Evolutionary conservation across 2,329 filamentous ascomycete genomes (phyloP), one percentile per base, ranked within the genome.

Genomic region (Orbilia oligospora): DNA sequence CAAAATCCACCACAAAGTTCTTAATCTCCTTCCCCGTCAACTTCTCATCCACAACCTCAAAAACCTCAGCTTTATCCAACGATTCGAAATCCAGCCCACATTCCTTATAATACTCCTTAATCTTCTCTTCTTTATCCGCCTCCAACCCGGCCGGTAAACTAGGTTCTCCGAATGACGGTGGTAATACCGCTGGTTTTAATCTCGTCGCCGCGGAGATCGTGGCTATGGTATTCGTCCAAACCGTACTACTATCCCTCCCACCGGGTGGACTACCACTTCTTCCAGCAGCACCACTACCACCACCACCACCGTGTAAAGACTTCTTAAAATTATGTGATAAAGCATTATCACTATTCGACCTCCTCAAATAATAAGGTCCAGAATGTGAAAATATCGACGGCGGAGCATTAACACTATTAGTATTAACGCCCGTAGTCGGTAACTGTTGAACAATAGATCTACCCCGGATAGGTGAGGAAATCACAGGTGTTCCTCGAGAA

Each of bases 1-100:
- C 76, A 51, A 79, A 79, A 70, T 79, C 76, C 38, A 79, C 70
- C 30, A 79, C 76, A 55, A 79, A 69, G 61, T 79, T 73, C 49
- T 68, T 72, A 30, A 72, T 22, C 20, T 79, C 76, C 48, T 27
- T 68, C 36, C 69, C 69, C 63, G 56, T 64, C 67, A 79, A 41
- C 56, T 73, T 72, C 63, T 73, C 69, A 36, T 79, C 76, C 55
- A 71, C 76, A 49, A 61, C 38, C 51, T 73, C 70, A 58, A 56
- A 72, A 5, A 69, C 61, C 44, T 72, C 76, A 2, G 53, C 53
- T 12, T 41, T 58, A 73, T 79, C 76, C 55, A 79, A 22, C 18
- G 55, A 12, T 16, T 55, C 76, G 38, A 79, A 79, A 9, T 73
- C 69, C 64, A 79, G 51, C 36, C 76, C 76, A 12, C 65, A 73